phyloP scores from a whole-genome alignment of 345 rosid genomes.

The Acer negundo region DNA sequence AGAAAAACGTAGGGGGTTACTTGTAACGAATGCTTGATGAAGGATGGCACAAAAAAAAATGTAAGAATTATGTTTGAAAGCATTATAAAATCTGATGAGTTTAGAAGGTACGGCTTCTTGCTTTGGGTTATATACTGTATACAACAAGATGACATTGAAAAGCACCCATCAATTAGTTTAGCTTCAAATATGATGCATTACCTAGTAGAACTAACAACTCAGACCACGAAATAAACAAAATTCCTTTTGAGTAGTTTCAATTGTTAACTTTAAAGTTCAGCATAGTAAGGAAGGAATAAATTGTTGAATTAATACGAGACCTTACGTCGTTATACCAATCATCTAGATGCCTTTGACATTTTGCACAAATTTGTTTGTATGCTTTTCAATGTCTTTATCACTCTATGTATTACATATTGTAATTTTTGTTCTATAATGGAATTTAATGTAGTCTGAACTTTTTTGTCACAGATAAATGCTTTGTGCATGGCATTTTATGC shows the following conservation, averaged over 20 bases:
- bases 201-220: not conserved
- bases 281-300: not conserved
- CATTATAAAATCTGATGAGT: not conserved
- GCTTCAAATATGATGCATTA: not conserved
- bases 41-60: not conserved
- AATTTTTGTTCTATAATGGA: not conserved
- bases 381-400: not conserved
- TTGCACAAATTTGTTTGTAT: not conserved
- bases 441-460: slow-evolving; percentile 3
- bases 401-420: not conserved
- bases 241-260: not conserved
- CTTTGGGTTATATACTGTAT: not conserved
- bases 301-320: not conserved
- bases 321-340: not conserved
- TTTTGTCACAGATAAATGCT: slow-evolving; percentile 69
- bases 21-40: not conserved
- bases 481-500: slow-evolving; percentile 96
- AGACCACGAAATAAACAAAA: not conserved
- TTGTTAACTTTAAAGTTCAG: not conserved
- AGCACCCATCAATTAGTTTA: not conserved
- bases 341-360: slow-evolving; percentile 3
- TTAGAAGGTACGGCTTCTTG: not conserved
- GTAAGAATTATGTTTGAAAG: not conserved
- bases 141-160: not conserved
- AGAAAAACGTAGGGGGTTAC: not conserved